Base-by-base conservation (phyloP, 2,329 filamentous ascomycete genomes). In the Talaromyces sp. region DNA sequence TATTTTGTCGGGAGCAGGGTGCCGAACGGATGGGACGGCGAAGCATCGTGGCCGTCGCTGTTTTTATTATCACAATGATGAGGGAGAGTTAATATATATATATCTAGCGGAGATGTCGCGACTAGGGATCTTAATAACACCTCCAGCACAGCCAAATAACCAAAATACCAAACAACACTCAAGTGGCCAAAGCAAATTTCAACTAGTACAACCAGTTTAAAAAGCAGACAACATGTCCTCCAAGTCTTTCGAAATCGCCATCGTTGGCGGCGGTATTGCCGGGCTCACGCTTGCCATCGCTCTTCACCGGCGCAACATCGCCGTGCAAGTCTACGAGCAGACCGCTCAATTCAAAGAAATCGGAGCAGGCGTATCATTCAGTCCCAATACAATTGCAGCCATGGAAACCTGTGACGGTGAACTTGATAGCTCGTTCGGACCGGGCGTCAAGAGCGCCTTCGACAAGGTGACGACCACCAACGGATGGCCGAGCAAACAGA, bases 191-290 rank as follows among this genome's bases (percentile, higher is more conserved):
- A 35, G n/a, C 29, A 31, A 10, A 10, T 31, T 31, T 31, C 29
- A 31, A 31, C 29, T 31, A 31, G 8, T 9, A 10, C 10, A 10
- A 10, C 7, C 8, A 10, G 10, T 11, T 31, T 10, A 31, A 31
- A 9, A 31, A 31, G 9, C 29, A 31, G 10, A 10, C 35, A 24
- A 24, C 19, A 50, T 50, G 43, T 17, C 58, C 26, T 29, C 58
- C 27, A 78, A 75, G 58, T 65, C 71, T 31, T 79, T 79, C 70
- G 75, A 74, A 58, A 72, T 86, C 61, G 84, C 84, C 64, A 83
- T 87, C 46, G 73, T 86, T 17, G 84, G 84, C 62, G 84, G 83
- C 49, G 84, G 84, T 35, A 85, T 87, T 61, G 80, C 80, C 27
- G 85, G 85, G 27, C 75, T 86, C 19, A 74, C 74, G 9, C 78